Base-by-base conservation (phyloP, 2,329 filamentous ascomycete genomes). In the Chaetomium globosum region DNA sequence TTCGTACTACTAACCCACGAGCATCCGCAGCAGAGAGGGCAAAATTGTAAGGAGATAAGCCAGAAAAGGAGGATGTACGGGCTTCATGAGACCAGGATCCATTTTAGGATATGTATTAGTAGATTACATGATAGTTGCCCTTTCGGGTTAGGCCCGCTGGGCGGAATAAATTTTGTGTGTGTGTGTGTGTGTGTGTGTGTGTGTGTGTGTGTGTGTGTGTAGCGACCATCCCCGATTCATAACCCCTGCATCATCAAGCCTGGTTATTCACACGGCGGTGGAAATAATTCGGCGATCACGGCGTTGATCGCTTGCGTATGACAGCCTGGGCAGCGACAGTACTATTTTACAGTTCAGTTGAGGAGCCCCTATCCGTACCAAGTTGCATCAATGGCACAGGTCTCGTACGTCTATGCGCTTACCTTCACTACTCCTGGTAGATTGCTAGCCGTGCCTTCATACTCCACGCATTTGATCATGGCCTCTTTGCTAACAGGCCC, bases 391-490 rank as follows among this genome's bases (percentile, higher is more conserved):
- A 48, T 48, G 6, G 19, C 4, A 3, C n/a, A 23, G 12, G 7
- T 21, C 19, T 9, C 3, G 16, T 21, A 19, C 13, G 13, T 28
- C 26, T 48, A 58, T 21, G 9, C 13, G 13, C 51, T 39, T 48
- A 58, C 55, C 16, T 58, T 58, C 16, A 48, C 55, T 58, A 36
- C 55, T 39, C 55, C 55, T 48, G 55, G 36, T 39, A 58, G 5
- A 23, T 30, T 31, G 9, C 55, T 58, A 3, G 55, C 55, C 2
- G 39, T 48, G 3, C 55, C 55, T 12, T 58, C 55, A 58, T 58
- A 36, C 23, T 58, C 55, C 21, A 46, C 55, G 19, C 55, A 58
- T 12, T 58, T 58, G 55, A 58, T 23, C 55, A 58, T 28, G 23
- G 23, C 36, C 23, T 48, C 55, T 21, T 48, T 58, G 23, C 36